Conservation (phyloP, 2,329 filamentous ascomycete species). For the Aspergillus caelatus region DNA sequence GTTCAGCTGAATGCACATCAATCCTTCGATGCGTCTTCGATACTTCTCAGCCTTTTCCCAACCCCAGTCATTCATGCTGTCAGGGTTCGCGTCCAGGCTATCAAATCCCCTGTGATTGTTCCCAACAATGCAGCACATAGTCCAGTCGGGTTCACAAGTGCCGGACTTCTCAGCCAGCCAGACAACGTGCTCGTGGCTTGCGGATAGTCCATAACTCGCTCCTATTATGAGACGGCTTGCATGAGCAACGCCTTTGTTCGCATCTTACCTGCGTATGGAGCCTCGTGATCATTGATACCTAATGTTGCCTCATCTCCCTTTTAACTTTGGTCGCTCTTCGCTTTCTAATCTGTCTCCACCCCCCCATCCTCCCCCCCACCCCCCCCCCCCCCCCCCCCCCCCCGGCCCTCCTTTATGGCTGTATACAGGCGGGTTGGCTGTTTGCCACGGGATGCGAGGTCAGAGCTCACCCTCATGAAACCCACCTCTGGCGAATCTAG, state of each 20-base stretch:
- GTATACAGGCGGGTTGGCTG: neutral
- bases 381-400: too few species aligned
- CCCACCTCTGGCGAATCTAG: neutral
- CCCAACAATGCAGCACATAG: slow-evolving; percentile 15
- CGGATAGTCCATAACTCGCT: slow-evolving; percentile 15
- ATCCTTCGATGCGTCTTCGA: slow-evolving; percentile 37
- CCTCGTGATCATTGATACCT: slow-evolving; percentile 18
- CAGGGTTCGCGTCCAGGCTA: slow-evolving; percentile 18
- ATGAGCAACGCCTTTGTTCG: slow-evolving; percentile 14
- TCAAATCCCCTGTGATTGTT: slow-evolving; percentile 17
- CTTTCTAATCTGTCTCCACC: neutral
- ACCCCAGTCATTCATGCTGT: slow-evolving; percentile 7
- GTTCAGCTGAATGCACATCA: slow-evolving; percentile 15
- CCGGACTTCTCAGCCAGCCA: slow-evolving; percentile 13
- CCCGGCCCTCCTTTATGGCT: neutral
- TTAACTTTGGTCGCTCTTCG: slow-evolving; percentile 1
- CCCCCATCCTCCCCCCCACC: too few species aligned
- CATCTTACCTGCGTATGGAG: slow-evolving; percentile 6
- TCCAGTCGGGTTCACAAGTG: slow-evolving; percentile 14
- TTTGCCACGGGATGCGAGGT: neutral
- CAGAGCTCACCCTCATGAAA: neutral
- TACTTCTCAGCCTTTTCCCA: slow-evolving; percentile 21
- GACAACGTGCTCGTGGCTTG: slow-evolving; percentile 23
- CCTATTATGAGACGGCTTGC: slow-evolving; percentile 15
- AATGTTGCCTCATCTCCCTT: slow-evolving; percentile 2